Evolutionary conservation across 2,329 filamentous ascomycete species (phyloP).

Genomic region (Diaporthe helianthi): DNA sequence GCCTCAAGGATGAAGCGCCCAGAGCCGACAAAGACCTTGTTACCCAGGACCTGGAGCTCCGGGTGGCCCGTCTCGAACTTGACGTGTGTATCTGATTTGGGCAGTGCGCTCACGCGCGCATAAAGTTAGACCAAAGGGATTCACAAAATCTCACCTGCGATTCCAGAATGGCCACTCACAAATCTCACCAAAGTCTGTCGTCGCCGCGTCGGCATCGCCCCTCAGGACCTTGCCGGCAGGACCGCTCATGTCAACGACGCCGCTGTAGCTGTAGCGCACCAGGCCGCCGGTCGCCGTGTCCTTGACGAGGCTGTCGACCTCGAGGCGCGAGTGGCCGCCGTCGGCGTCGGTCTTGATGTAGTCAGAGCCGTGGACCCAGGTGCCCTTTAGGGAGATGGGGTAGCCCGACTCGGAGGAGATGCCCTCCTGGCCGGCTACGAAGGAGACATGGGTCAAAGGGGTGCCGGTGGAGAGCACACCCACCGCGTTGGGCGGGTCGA

Average conservation of each 20-base stretch:
- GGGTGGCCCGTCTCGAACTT: slow-evolving; percentile 47
- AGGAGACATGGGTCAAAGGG: slow-evolving; percentile 42
- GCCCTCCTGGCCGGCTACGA: slow-evolving; percentile 40
- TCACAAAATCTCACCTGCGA: not conserved
- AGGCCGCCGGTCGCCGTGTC: slow-evolving; percentile 42
- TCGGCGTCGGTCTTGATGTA: slow-evolving; percentile 49
- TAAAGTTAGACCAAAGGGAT: not conserved
- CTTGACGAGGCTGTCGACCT: slow-evolving; percentile 47
- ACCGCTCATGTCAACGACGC: slow-evolving; percentile 43
- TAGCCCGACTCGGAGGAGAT: slow-evolving; percentile 48
- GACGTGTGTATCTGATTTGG: slow-evolving; percentile 40
- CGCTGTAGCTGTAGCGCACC: slow-evolving; percentile 48
- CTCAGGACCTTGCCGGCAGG: slow-evolving; percentile 44
- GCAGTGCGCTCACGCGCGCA: not conserved
- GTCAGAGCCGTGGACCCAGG: slow-evolving; percentile 50
- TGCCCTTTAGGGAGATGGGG: slow-evolving; percentile 47
- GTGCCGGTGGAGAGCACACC: slow-evolving; percentile 41
- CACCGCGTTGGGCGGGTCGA: slow-evolving; percentile 41
- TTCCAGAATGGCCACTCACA: slow-evolving; percentile 41
- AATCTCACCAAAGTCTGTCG: slow-evolving; percentile 48
- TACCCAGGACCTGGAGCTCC: slow-evolving; percentile 45
- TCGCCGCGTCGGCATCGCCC: slow-evolving; percentile 45
- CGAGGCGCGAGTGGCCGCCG: slow-evolving; percentile 47
- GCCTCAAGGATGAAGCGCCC: slow-evolving; percentile 51
- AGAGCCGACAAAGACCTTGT: slow-evolving; percentile 50